Evolutionary conservation across 2,329 filamentous ascomycete genomes (phyloP).

Genomic region (Aspergillus pseudotamarii): DNA sequence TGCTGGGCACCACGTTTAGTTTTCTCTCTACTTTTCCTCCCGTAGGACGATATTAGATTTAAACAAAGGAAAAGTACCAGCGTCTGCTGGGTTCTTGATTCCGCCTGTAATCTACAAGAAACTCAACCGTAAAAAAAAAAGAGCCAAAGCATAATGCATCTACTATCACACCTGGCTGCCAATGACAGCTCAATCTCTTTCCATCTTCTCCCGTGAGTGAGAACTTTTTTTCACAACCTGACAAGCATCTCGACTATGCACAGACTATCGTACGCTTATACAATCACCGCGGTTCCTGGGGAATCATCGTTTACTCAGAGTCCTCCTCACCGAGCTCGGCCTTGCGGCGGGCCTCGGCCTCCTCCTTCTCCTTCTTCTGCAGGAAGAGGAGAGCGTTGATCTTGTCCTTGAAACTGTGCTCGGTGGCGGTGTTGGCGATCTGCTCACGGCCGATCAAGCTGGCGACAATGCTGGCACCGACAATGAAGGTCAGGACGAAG

Average conservation of each 20-base stretch:
- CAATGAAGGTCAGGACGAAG: conserved; percentile 88
- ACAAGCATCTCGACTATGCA: conserved; percentile 7
- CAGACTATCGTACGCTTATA: conserved; percentile 11
- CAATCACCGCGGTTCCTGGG: neutral
- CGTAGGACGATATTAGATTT: neutral
- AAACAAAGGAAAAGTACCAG: conserved; percentile 30
- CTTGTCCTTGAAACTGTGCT: conserved; percentile 50
- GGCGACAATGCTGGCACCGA: conserved; percentile 78
- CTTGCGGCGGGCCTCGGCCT: conserved; percentile 42
- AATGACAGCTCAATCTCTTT: conserved; percentile 6
- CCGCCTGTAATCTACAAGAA: conserved; percentile 40
- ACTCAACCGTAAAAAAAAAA: conserved; percentile 29
- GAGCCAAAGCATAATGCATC: conserved; percentile 12
- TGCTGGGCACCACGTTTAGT: neutral
- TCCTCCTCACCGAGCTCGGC: conserved; percentile 32
- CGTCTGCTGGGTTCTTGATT: conserved; percentile 32
- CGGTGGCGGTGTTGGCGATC: conserved; percentile 53
- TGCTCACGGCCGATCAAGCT: conserved; percentile 82
- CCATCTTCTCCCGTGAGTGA: neutral
- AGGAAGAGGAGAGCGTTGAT: conserved; percentile 56
- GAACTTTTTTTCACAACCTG: neutral
- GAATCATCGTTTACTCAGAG: conserved; percentile 33
- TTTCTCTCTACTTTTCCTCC: neutral
- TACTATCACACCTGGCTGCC: conserved; percentile 20
- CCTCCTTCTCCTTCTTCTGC: conserved; percentile 50